phyloP scores from a whole-genome alignment of 495 filamentous ascomycete genomes.

The Daldinia decipiens region DNA sequence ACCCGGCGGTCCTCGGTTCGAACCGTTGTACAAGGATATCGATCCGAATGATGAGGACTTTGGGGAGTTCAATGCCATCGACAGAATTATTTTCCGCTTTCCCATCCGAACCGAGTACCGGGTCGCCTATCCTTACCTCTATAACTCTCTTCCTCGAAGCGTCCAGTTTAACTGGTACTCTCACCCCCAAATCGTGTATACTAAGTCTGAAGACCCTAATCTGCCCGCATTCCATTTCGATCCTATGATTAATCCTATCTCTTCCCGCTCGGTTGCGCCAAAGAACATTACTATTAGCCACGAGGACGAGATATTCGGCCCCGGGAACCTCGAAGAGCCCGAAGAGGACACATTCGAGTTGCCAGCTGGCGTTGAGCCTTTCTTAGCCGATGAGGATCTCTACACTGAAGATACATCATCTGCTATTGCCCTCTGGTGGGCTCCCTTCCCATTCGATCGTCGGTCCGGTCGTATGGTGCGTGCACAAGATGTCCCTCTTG shows the following conservation, averaged over 20 bases:
- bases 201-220: constrained; percentile 85
- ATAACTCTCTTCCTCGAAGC: constrained; percentile 95
- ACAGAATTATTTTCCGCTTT: constrained; percentile 97
- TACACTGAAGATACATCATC: constrained; percentile 90
- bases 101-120: constrained; percentile 97
- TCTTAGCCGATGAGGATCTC: constrained; percentile 88
- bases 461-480: constrained; percentile 98
- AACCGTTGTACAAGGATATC: constrained; percentile 98
- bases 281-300: constrained; percentile 94
- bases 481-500: constrained; percentile 94
- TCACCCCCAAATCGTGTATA: constrained; percentile 91
- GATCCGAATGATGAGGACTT: constrained; percentile 99
- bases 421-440: constrained; percentile 97
- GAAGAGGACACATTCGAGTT: constrained; percentile 83
- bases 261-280: constrained; percentile 90
- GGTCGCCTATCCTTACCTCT: constrained; percentile 92
- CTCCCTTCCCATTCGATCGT: constrained; percentile 94
- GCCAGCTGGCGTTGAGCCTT: constrained; percentile 82
- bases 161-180: constrained; percentile 95
- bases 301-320: constrained; percentile 94
- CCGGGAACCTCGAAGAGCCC: constrained; percentile 80
- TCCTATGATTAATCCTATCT: constrained; percentile 96
- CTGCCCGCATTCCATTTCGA: constrained; percentile 98
- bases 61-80: constrained; percentile 99
- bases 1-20: constrained; percentile 95